Evolutionary conservation across 176 grass and related monocot species (phyloP).

Genomic region (Tillandsia fasciculata): DNA sequence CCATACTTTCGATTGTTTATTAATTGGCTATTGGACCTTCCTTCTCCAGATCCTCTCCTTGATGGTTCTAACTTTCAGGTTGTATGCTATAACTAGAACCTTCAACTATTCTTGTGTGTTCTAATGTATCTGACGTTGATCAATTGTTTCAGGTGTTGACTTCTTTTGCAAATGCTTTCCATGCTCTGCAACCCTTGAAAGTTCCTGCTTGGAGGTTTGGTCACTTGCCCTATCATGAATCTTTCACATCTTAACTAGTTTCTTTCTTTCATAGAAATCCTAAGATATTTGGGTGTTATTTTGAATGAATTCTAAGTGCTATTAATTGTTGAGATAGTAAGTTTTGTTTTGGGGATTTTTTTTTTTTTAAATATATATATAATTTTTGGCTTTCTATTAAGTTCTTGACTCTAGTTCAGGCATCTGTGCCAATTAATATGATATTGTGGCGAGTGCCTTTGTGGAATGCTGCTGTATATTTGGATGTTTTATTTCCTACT

Average conservation of each 20-base stretch:
- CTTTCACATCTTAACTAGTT: neutral
- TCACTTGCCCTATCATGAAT: conserved; percentile 1
- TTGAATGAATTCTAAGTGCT: no score
- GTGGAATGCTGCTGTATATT: no score
- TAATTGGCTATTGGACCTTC: conserved; percentile 83
- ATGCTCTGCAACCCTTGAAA: conserved; percentile 34
- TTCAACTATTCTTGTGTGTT: neutral
- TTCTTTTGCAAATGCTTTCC: conserved; percentile 43
- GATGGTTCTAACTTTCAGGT: conserved; percentile 80
- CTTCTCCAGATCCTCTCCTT: conserved; percentile 47
- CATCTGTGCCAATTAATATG: no score
- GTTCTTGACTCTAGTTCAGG: no score
- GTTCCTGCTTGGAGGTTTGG: conserved; percentile 45
- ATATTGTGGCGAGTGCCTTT: no score
- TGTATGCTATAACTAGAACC: neutral
- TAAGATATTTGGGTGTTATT: no score
- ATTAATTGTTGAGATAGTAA: no score
- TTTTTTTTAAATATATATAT: no score
- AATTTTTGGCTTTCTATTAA: no score
- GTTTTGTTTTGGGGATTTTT: no score
- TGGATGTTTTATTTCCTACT: no score
- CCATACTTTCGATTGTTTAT: conserved; percentile 84
- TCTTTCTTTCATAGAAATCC: no score
- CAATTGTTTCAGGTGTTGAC: conserved; percentile 35
- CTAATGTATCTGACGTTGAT: conserved; percentile 8